Conservation (phyloP, 495 filamentous ascomycete species). For the Trichoderma reesei region DNA sequence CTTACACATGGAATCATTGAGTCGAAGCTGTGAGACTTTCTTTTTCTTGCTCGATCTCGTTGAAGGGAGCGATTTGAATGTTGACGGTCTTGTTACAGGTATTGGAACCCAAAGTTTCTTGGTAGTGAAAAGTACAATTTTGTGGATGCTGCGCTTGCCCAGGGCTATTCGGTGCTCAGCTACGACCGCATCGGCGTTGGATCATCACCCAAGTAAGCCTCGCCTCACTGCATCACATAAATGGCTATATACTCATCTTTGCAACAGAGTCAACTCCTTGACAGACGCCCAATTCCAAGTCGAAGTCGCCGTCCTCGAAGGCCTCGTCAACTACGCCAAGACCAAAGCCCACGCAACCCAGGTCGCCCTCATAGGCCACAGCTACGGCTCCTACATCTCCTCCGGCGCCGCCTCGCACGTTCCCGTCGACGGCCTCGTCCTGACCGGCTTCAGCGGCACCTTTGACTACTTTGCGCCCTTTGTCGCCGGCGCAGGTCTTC, state of each 20-base stretch:
- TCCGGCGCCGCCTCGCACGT: slow-evolving; percentile 16
- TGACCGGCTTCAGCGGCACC: slow-evolving; percentile 20
- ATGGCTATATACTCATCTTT: neutral
- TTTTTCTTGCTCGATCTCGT: neutral
- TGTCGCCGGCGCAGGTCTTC: slow-evolving; percentile 17
- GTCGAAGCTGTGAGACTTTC: slow-evolving; percentile 18
- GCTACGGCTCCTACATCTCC: slow-evolving; percentile 22
- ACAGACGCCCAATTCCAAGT: slow-evolving; percentile 22
- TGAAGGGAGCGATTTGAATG: neutral
- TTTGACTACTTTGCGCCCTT: slow-evolving; percentile 20
- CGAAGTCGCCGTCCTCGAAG: slow-evolving; percentile 19
- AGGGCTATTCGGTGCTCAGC: slow-evolving; percentile 42
- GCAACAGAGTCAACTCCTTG: slow-evolving; percentile 15
- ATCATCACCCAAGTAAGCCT: slow-evolving; percentile 36
- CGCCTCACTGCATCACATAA: neutral
- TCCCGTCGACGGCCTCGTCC: slow-evolving; percentile 17
- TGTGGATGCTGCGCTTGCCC: slow-evolving; percentile 40
- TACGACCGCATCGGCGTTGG: slow-evolving; percentile 52
- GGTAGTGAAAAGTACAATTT: slow-evolving; percentile 43
- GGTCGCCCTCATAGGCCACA: slow-evolving; percentile 23
- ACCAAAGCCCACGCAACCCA: slow-evolving; percentile 16
- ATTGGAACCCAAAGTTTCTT: slow-evolving; percentile 16
- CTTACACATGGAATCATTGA: slow-evolving; percentile 22
- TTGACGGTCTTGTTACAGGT: slow-evolving; percentile 14
- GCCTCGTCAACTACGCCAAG: slow-evolving; percentile 19